Conservation (phyloP, 768 basidiomycete genomes). For the Mycena sanguinolenta region DNA sequence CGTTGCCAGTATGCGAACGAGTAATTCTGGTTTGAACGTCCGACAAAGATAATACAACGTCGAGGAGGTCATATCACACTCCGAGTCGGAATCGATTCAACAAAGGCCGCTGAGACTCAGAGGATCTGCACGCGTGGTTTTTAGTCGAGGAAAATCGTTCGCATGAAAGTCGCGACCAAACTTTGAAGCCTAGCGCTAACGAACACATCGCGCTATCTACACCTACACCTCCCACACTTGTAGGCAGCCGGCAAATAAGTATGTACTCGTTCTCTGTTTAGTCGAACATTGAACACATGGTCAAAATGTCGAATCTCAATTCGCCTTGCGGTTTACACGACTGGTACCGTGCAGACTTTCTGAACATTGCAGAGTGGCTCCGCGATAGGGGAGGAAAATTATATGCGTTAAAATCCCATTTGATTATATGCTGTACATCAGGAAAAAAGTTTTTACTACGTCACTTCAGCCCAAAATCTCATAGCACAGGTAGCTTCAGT, state of each 20-base stretch:
- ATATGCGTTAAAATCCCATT: no score
- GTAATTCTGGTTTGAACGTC: slow-evolving; percentile 7
- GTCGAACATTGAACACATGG: no score
- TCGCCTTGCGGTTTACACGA: no score
- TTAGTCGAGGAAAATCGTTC: slow-evolving; percentile 1
- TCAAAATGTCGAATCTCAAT: no score
- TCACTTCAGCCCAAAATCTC: no score
- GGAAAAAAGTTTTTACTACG: no score
- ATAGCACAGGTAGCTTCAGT: no score
- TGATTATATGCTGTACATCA: no score
- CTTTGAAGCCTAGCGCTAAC: background rate
- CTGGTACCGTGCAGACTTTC: no score
- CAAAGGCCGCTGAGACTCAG: slow-evolving; percentile 3
- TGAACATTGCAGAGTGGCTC: no score
- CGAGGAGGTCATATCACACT: slow-evolving; percentile 14
- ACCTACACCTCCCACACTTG: background rate
- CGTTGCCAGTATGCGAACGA: slow-evolving; percentile 17
- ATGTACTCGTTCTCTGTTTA: no score
- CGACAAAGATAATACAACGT: slow-evolving; percentile 13
- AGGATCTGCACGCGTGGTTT: slow-evolving; percentile 9
- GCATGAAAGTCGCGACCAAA: background rate
- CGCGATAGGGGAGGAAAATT: no score
- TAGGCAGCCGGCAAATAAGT: background rate
- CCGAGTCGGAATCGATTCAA: slow-evolving; percentile 14
- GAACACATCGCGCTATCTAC: background rate